These are phyloP conservation scores for Auricularia sp. DNA, from an alignment of 768 basidiomycete species.

Conservation along the genomic window DNA sequence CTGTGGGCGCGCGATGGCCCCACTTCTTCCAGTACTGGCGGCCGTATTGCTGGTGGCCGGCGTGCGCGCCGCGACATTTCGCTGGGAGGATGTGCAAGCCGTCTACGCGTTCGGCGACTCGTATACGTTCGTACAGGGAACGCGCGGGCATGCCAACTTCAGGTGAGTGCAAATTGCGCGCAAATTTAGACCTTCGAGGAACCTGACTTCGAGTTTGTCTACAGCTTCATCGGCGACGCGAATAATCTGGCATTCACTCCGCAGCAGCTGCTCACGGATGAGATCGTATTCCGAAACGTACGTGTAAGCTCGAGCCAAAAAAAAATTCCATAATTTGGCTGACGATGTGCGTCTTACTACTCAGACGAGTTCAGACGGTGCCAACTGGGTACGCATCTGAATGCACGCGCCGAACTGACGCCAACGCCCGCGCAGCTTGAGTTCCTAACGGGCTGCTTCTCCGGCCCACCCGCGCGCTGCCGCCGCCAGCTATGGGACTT, in stretches of 20 bases:
- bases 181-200: no score
- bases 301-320: conserved; percentile 3
- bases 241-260: conserved; percentile 34
- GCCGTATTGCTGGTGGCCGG: neutral
- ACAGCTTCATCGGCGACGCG: conserved; percentile 42
- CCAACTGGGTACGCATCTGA: conserved; percentile 35
- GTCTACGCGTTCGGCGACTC: conserved; percentile 49
- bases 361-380: conserved; percentile 46
- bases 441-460: conserved; percentile 42
- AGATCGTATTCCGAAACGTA: conserved; percentile 39
- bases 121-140: conserved; percentile 46
- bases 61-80: conserved; percentile 18
- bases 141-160: conserved; percentile 38
- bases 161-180: conserved; percentile 22
- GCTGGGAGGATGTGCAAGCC: conserved; percentile 34
- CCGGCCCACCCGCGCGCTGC: conserved; percentile 35
- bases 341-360: neutral
- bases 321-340: neutral
- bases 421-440: conserved; percentile 29
- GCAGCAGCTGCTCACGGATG: conserved; percentile 29
- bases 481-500: conserved; percentile 42
- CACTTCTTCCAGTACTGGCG: neutral
- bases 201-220: neutral
- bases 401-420: neutral
- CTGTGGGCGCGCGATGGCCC: neutral